Evolutionary conservation across 495 filamentous ascomycete genomes (phyloP).

Genomic region (Hypoxylon fuscum): DNA sequence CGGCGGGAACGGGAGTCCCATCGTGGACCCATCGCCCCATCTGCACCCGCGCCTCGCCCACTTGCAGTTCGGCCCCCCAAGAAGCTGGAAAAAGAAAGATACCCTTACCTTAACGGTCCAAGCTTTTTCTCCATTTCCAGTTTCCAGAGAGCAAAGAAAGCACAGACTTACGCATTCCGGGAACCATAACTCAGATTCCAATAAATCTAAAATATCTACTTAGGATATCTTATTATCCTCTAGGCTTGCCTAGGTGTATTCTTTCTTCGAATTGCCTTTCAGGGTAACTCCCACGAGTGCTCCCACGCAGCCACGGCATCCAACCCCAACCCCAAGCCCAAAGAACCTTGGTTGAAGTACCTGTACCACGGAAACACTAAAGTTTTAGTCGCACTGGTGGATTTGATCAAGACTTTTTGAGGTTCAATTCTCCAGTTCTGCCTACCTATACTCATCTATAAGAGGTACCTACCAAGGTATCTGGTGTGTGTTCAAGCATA

Average conservation of each 20-base stretch:
- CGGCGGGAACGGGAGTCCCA: constrained; percentile 41
- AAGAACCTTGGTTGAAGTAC: not conserved
- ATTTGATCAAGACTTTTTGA: constrained; percentile 3
- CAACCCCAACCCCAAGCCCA: not conserved
- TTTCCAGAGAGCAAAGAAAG: constrained; percentile 3
- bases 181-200: too few relatives aligned
- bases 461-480: too few relatives aligned
- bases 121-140: constrained; percentile 15
- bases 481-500: too few relatives aligned
- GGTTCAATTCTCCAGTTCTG: not conserved
- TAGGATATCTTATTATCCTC: too few relatives aligned
- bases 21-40: constrained; percentile 38
- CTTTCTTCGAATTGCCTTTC: not conserved
- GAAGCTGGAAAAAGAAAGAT: constrained; percentile 11
- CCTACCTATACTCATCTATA: not conserved
- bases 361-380: constrained; percentile 28
- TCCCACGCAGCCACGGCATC: constrained; percentile 5
- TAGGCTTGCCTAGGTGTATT: not conserved
- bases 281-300: too few relatives aligned
- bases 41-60: constrained; percentile 28
- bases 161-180: too few relatives aligned
- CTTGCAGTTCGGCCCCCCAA: constrained; percentile 10
- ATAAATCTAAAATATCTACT: too few relatives aligned
- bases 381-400: constrained; percentile 14
- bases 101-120: not conserved